Evolutionary conservation across 2,329 filamentous ascomycete species (phyloP), one percentile per base, ranked within the genome.

Genomic region (Whalleya microplaca): DNA sequence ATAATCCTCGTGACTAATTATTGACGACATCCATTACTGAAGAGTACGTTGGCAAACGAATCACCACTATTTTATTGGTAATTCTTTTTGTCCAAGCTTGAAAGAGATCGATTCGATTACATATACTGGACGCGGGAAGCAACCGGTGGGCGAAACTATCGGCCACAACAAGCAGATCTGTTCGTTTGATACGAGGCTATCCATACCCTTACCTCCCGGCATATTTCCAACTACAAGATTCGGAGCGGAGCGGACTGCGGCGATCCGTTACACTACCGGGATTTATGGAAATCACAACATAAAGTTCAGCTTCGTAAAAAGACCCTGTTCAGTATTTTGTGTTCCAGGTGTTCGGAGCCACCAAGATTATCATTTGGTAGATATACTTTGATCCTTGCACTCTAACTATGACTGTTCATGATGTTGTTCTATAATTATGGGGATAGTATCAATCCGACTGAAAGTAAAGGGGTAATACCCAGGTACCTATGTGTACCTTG

Each of bases 401-500:
- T 42, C 16, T 20, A 9, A 46, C 48, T 54, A 46, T 49, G 49
- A 52, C 52, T 14, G 40, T 20, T 37, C 19, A 45, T 51, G 42
- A 23, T 23, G 46, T 41, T n/a, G 29, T 49, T 54, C 29, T 27
- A 41, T 50, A 3, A 45, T 52, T 21, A 29, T 21, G 18, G 27
- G 48, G 41, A n/a, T 47, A 37, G 45, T 10, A 20, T 21, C 21
- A 42, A 21, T 40, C 10, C 37, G 45, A 53, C 18, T 49, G 18
- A 12, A 54, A 19, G 40, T 43, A 48, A 32, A 41, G 45, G 51
- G 52, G 50, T 62, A 47, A 56, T 52, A 48, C 16, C 41, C 10
- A 47, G 43, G 62, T 65, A 65, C 62, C 58, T 59, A 48, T 46
- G 59, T 21, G 45, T 60, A 41, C 63, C 55, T 64, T 66, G 61